Percentiles rank a stretch among this genome's conserved stretches.
Evolutionary conservation across 805 yeast species (phyloP).

Genomic region (Torulaspora delbrueckii): DNA sequence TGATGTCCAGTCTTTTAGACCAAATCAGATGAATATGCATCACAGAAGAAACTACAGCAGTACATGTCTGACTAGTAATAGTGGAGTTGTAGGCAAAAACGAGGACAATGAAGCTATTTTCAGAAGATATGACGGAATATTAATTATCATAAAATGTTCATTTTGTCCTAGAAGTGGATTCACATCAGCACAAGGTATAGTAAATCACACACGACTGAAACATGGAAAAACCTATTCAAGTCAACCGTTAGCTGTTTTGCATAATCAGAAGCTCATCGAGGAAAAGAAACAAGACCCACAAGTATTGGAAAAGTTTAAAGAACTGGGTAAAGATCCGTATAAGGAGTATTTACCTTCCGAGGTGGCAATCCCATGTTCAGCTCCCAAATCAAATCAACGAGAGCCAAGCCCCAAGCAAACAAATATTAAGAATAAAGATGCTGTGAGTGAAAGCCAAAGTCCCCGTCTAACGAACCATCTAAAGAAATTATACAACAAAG

Average conservation of each 20-base stretch:
- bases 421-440: background rate
- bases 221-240: conserved; percentile 66
- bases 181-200: conserved; percentile 74
- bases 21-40: conserved; percentile 27
- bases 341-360: conserved; percentile 29
- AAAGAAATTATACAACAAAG: conserved; percentile 25
- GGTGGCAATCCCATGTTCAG: conserved; percentile 24
- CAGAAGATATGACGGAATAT: conserved; percentile 63
- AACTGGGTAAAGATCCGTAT: conserved; percentile 24
- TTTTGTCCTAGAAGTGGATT: conserved; percentile 65
- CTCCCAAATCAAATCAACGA: conserved; percentile 6
- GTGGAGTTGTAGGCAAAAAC: conserved; percentile 45
- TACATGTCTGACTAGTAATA: conserved; percentile 40
- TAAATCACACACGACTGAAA: conserved; percentile 70
- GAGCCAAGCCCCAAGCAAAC: conserved; percentile 10
- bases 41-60: conserved; percentile 34
- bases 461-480: conserved; percentile 19
- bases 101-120: conserved; percentile 48
- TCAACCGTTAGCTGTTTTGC: conserved; percentile 69
- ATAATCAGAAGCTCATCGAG: conserved; percentile 52
- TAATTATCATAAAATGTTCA: conserved; percentile 64
- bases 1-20: conserved; percentile 17
- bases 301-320: conserved; percentile 27
- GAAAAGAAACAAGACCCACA: conserved; percentile 25
- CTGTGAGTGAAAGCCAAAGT: background rate